Evolutionary conservation across 2,329 filamentous ascomycete species (phyloP).

Genomic region (Hypomyces rosellus): DNA sequence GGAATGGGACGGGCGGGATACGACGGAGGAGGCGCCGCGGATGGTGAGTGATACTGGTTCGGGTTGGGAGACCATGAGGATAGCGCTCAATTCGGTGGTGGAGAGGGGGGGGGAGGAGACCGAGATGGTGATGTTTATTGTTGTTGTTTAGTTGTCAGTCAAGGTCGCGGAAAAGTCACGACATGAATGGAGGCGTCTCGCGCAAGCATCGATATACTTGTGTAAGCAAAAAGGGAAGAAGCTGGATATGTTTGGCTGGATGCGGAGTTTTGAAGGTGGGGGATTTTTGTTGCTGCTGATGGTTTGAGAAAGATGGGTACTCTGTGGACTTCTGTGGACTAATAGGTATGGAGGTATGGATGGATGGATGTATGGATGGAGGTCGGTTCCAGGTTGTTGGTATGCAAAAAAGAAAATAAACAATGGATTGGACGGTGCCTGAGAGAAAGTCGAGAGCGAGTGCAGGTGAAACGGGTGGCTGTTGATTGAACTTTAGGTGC

Average conservation of each 20-base stretch:
- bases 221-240: background rate
- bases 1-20: conserved; percentile 54
- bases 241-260: background rate
- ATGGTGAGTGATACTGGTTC: conserved; percentile 48
- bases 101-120: background rate
- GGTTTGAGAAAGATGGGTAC: background rate
- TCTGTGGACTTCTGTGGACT: too few species aligned
- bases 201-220: conserved; percentile 4
- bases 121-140: background rate
- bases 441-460: too few species aligned
- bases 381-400: too few species aligned
- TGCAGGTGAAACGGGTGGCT: too few species aligned
- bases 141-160: background rate
- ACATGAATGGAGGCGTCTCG: conserved; percentile 3
- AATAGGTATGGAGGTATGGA: too few species aligned
- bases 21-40: conserved; percentile 50
- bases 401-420: too few species aligned
- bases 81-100: conserved; percentile 2
- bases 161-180: background rate
- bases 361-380: too few species aligned
- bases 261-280: conserved; percentile 4
- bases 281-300: background rate
- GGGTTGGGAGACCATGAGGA: conserved; percentile 58
- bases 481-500: too few species aligned
- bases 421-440: too few species aligned